Base-by-base conservation (phyloP, 352 stramenopile species). In the Peronosclerospora sorghi region DNA sequence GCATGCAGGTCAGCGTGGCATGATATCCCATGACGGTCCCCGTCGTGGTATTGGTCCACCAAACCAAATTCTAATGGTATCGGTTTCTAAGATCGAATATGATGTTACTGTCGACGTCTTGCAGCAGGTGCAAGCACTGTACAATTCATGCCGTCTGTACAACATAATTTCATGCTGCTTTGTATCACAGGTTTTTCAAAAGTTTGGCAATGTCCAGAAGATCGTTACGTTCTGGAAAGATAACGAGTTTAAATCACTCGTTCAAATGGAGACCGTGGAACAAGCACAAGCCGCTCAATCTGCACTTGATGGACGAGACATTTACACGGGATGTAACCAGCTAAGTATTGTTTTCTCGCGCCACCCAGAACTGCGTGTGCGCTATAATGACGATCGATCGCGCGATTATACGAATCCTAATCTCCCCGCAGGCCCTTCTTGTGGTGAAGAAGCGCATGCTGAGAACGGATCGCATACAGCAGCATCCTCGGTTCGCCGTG, bases 291-390 rank as follows among this genome's bases (percentile, higher is more conserved):
- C 78, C 0, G 78, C 78, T 4, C 74, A 85, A 51, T 51, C 64
- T 0, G 71, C 78, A 8, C 69, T 90, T 2, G 68, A 90, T 45
- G 78, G 78, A 8, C 74, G 78, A 13, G 78, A 90, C 36, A 90
- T 90, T 35, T 90, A 90, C 71, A 87, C 78, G 18, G 78, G 78
- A 34, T 90, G 78, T 58, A 90, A 90, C 51, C 71, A 68, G 54
- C 69, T 90, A 27, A 77, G 66, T 45, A 84, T 90, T 34, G 68
- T 81, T 12, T 87, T 87, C 48, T 87, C 74, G 9, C 71, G 68
- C 18, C 75, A 87, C 37, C 45, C 64, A 0, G 72, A 86, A 42
- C 62, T 90, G 23, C 64, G 52, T 8, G 78, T 90, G 35, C 74
- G 75, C 24, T 90, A 72, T 51, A 90, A 90, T 57, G 76, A 74